Evolutionary conservation across 352 stramenopile genomes (phyloP), one percentile per base, ranked within the genome.

Genomic region (Phytophthora citricola): DNA sequence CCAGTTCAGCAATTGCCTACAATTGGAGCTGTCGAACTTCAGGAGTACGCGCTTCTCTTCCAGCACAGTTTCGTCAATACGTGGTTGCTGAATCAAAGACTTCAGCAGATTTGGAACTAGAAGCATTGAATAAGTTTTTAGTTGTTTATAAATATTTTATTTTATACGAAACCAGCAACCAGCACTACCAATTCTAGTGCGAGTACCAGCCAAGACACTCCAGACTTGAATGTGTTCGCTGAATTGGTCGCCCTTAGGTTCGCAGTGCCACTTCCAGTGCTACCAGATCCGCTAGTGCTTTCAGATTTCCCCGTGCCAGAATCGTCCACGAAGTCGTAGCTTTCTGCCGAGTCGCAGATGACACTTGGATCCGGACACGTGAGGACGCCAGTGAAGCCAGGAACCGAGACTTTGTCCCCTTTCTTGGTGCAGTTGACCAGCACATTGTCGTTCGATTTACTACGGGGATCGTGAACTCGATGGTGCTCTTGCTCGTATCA

Each of bases 361-460:
- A 90, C 68, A 29, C 54, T 72, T 29, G 87, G 87, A 43, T 95
- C 87, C 1, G 87, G 85, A 51, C 87, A 94, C 14, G 81, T 89
- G 34, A 95, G 52, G 20, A 50, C 38, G 7, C 85, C 87, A 1
- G 66, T 71, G 62, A 92, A 93, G 0, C 83, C 79, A 0, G 57
- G 12, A 7, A 95, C 59, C 1, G 61, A 66, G 31, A 91, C 15
- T 40, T 71, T 22, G 15, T 79, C 41, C 4, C 85, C 83, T 41
- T 83, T 83, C 1, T 32, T 47, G 0, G 75, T 80, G 66, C 87
- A 95, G 11, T 76, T 87, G 2, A 83, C 68, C 12, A 61, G 73
- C 34, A 83, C 41, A 0, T 48, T 40, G 17, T 77, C 64, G 14
- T 43, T 63, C 14, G 55, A 45, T 5, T 63, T 48, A 51, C 63